phyloP scores from a whole-genome alignment of 257 asterid genomes.

The Nicotiana undulata region DNA sequence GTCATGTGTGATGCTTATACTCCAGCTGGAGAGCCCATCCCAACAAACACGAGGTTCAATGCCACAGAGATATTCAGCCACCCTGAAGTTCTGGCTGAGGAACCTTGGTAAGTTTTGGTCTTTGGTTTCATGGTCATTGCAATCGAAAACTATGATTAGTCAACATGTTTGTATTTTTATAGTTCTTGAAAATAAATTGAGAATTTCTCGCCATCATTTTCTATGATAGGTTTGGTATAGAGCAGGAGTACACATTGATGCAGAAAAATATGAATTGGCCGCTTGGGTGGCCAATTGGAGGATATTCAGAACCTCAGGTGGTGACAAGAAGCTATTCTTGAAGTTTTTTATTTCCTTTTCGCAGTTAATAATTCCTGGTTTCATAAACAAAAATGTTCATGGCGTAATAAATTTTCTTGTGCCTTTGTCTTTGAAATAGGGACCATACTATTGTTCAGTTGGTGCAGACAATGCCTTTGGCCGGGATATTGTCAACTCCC shows the following conservation, averaged over 20 bases:
- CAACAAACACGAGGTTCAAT: slow-evolving; percentile 15
- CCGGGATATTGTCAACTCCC: slow-evolving; percentile 70
- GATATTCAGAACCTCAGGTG: slow-evolving; percentile 95
- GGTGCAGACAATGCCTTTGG: slow-evolving; percentile 91
- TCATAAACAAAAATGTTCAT: too few species aligned
- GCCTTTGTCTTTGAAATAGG: slow-evolving; percentile 22
- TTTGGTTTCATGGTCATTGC: too few species aligned
- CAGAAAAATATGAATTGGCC: slow-evolving; percentile 73
- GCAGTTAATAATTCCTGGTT: too few species aligned
- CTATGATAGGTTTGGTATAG: slow-evolving; percentile 64
- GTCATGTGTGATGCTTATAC: slow-evolving; percentile 77
- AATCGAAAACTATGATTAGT: too few species aligned
- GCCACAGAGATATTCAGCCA: slow-evolving; percentile 16
- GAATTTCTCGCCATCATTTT: too few species aligned
- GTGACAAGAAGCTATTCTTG: too few species aligned
- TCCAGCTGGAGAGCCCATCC: slow-evolving; percentile 23
- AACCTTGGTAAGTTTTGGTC: not conserved
- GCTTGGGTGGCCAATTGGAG: slow-evolving; percentile 98
- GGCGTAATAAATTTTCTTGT: too few species aligned
- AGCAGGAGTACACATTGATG: slow-evolving; percentile 84
- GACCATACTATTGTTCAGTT: slow-evolving; percentile 72
- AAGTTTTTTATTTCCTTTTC: too few species aligned
- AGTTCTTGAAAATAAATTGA: too few species aligned
- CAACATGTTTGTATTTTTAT: too few species aligned
- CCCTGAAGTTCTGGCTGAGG: slow-evolving; percentile 35